phyloP scores from a whole-genome alignment of 495 filamentous ascomycete species.

The Aspergillus cristatus region DNA sequence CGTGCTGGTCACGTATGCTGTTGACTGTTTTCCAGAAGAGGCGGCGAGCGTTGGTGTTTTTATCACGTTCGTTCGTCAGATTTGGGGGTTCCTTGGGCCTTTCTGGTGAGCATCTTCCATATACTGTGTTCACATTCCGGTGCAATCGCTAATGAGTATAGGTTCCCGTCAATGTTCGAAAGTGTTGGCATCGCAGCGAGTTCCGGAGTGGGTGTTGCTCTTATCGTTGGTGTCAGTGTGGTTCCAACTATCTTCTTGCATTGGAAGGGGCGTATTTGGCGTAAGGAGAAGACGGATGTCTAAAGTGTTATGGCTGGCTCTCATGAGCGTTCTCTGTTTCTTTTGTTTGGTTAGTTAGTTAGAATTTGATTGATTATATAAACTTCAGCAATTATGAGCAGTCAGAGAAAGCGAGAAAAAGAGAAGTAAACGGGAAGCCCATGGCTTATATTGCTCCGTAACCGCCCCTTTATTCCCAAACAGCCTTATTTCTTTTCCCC shows the following conservation, averaged over 20 bases:
- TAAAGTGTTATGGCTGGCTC: no score
- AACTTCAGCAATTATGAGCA: no score
- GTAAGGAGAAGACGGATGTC: slow-evolving; percentile 2
- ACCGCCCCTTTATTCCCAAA: no score
- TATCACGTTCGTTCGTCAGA: slow-evolving; percentile 42
- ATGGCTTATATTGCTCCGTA: no score
- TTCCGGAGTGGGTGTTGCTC: slow-evolving; percentile 22
- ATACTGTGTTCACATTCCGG: slow-evolving; percentile 3
- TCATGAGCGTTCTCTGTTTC: no score
- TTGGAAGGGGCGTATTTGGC: slow-evolving; percentile 17
- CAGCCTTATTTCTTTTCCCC: no score
- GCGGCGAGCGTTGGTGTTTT: slow-evolving; percentile 45
- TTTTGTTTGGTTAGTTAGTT: no score
- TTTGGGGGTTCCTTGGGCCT: slow-evolving; percentile 49
- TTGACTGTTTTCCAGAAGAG: slow-evolving; percentile 41
- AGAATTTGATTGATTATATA: no score
- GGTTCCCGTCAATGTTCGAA: slow-evolving; percentile 37
- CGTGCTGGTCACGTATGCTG: slow-evolving; percentile 43
- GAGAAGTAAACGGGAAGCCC: no score
- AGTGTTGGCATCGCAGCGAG: slow-evolving; percentile 33
- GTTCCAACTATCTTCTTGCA: slow-evolving; percentile 28
- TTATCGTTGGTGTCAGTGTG: slow-evolving; percentile 29
- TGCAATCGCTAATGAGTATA: slow-evolving; percentile 1
- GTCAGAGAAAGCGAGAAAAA: no score
- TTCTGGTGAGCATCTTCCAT: slow-evolving; percentile 35